Evolutionary conservation across 345 rosid genomes (phyloP).

Genomic region (Eucalyptus curtisii): DNA sequence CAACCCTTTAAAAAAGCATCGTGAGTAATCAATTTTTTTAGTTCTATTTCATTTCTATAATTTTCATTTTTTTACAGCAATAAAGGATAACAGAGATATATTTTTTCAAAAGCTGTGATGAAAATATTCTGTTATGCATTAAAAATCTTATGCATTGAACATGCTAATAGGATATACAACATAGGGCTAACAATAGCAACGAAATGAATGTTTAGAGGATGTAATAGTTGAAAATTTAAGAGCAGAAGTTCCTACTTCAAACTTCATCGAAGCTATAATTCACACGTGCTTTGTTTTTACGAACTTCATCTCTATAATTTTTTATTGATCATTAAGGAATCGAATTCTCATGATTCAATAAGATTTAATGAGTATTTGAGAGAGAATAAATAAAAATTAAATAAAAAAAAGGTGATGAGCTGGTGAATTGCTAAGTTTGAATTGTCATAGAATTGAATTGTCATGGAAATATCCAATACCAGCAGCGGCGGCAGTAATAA

Average conservation of each 20-base stretch:
- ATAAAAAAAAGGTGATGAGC: background rate
- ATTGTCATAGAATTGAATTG: background rate
- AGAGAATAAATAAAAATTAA: background rate
- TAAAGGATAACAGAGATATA: too few relatives aligned
- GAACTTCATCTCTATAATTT: background rate
- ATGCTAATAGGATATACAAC: too few relatives aligned
- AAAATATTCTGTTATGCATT: too few relatives aligned
- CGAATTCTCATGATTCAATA: background rate
- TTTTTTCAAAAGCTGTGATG: too few relatives aligned
- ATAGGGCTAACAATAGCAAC: too few relatives aligned
- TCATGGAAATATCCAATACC: background rate
- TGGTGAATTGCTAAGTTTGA: background rate
- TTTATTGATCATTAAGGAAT: background rate
- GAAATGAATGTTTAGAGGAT: too few relatives aligned
- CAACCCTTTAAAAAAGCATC: too few relatives aligned
- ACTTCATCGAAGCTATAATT: background rate
- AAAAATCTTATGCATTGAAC: too few relatives aligned
- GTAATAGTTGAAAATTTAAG: too few relatives aligned
- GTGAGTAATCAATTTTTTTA: too few relatives aligned
- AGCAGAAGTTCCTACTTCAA: too few relatives aligned
- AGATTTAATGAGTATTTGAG: background rate
- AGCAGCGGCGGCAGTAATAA: rapidly evolving
- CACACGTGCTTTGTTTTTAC: background rate
- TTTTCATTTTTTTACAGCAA: too few relatives aligned
- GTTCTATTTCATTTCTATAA: background rate